Evolutionary conservation across 371 early-diverging fungal species (phyloP).

Genomic region (Mortierella sp.): DNA sequence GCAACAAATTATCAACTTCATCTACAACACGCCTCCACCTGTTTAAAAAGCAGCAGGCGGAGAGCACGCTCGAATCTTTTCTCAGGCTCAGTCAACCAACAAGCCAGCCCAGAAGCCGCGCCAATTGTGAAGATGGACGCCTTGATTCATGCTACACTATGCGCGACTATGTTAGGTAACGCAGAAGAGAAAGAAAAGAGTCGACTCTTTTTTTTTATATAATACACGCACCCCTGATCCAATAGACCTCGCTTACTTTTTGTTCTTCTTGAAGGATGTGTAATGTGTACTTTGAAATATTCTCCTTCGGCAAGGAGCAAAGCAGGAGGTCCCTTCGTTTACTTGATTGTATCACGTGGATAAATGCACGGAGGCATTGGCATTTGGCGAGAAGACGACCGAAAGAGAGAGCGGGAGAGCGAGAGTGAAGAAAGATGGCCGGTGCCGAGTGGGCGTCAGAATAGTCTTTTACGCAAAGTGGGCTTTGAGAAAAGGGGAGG

Average conservation of each 20-base stretch:
- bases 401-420: neutral
- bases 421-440: neutral
- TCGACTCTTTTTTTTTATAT: neutral
- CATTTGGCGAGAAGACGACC: neutral
- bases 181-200: neutral
- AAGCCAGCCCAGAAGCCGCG: too few species aligned
- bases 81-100: neutral
- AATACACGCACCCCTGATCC: conserved; percentile 1
- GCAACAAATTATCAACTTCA: conserved; percentile 43
- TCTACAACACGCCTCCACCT: conserved; percentile 37
- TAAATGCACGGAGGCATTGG: neutral
- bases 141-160: neutral
- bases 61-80: neutral
- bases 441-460: neutral
- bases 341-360: neutral
- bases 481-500: neutral
- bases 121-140: neutral
- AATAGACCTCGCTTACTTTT: neutral
- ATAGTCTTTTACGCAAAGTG: neutral
- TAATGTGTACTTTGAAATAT: neutral
- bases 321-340: neutral
- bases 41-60: neutral
- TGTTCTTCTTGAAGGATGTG: neutral
- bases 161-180: conserved; percentile 2
- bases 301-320: neutral